phyloP scores from a whole-genome alignment of 345 rosid species.

The Laguncularia racemosa region DNA sequence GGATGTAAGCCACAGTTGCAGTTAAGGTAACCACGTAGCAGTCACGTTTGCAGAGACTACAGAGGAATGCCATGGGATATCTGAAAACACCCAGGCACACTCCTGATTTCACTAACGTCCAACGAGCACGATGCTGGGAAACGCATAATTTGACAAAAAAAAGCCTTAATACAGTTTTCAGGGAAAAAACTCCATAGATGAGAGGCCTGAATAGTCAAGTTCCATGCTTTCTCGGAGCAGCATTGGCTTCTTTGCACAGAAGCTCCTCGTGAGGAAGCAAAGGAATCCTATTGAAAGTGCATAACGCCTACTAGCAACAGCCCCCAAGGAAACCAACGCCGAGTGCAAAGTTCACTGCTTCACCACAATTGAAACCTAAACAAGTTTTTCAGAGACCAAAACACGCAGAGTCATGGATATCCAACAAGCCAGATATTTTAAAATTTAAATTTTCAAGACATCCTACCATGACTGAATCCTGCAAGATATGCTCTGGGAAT shows the following conservation, averaged over 20 bases:
- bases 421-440: too few relatives aligned
- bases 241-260: conserved; percentile 95
- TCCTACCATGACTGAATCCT: conserved; percentile 92
- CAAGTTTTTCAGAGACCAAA: conserved; percentile 1
- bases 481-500: conserved; percentile 99
- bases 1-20: conserved; percentile 62
- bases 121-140: conserved; percentile 76
- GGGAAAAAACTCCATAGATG: conserved; percentile 47
- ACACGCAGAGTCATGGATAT: too few relatives aligned
- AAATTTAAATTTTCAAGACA: too few relatives aligned
- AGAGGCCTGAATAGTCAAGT: conserved; percentile 50
- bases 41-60: conserved; percentile 89
- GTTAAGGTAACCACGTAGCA: conserved; percentile 74
- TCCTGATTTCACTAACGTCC: conserved; percentile 66
- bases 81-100: conserved; percentile 42
- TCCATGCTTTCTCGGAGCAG: conserved; percentile 41
- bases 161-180: conserved; percentile 46
- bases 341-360: conserved; percentile 98
- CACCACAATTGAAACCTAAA: conserved; percentile 99
- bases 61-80: conserved; percentile 62
- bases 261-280: conserved; percentile 98
- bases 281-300: conserved; percentile 80
- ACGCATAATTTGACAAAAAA: conserved; percentile 74
- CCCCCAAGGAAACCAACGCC: conserved; percentile 95
- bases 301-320: conserved; percentile 88